Evolutionary conservation across 2,329 filamentous ascomycete genomes (phyloP).

Genomic region (Colletotrichum eremochloae): DNA sequence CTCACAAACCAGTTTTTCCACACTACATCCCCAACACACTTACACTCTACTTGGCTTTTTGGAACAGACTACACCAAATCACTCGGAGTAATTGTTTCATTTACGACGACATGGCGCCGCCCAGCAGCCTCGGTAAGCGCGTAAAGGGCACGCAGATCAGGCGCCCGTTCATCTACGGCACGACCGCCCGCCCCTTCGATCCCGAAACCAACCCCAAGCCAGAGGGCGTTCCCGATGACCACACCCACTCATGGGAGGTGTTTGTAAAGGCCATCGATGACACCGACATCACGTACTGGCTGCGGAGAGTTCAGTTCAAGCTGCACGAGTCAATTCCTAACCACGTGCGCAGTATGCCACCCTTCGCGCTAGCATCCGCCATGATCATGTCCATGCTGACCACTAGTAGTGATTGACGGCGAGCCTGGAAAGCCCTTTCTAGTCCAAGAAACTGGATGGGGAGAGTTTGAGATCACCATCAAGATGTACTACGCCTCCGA

Average conservation of each 20-base stretch:
- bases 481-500: conserved; percentile 93
- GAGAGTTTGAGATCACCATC: conserved; percentile 96
- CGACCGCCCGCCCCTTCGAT: conserved; percentile 83
- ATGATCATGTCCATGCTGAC: conserved; percentile 40
- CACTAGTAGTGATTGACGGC: conserved; percentile 74
- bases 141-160: conserved; percentile 75
- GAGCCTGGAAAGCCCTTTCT: conserved; percentile 79
- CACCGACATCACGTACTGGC: conserved; percentile 93
- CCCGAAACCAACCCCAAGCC: conserved; percentile 84
- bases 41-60: conserved; percentile 2
- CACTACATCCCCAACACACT: conserved; percentile 19
- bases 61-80: conserved; percentile 11
- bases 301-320: conserved; percentile 98
- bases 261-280: conserved; percentile 93
- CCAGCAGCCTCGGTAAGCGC: conserved; percentile 70
- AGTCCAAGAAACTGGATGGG: conserved; percentile 95
- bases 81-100: background rate
- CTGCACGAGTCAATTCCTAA: conserved; percentile 97
- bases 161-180: conserved; percentile 80
- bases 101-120: conserved; percentile 66
- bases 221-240: conserved; percentile 82
- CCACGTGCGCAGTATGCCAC: conserved; percentile 78
- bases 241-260: conserved; percentile 97
- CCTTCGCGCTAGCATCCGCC: background rate
- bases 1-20: conserved; percentile 3